Base-by-base conservation (phyloP, 805 yeast genomes). In the Yamadazyma paraphyllophila region DNA sequence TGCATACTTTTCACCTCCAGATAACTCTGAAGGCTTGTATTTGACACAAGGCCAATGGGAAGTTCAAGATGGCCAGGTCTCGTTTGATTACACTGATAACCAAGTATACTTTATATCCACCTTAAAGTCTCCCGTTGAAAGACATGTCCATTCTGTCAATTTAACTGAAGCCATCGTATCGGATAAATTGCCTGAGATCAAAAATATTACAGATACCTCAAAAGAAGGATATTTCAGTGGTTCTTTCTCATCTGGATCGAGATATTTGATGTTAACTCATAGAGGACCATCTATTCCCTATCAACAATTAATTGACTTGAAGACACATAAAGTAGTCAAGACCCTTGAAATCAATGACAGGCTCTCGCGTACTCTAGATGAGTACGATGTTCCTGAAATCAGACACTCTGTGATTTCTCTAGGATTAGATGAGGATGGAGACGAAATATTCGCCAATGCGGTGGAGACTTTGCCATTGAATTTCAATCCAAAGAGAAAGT, bases 41-140 rank as follows among this genome's bases (percentile, higher is more conserved):
- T 61, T 85, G 16, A 74, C 96, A 6, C 47, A 54, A 1, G 99
- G 99, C 6, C 66, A 76, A 0, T 94, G 96, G 96, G 99, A 94
- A 63, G 96, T 94, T n/a, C 85, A 79, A 24, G 77, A 53, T 37
- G 66, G 76, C 7, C 91, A 88, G 1, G 81, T 85, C 2, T 69
- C 83, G 2, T 82, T 69, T 56, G 81, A 82, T 47, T 55, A 62
- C 33, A 71, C 63, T n/a, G 64, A 62, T 2, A 69, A 78, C 44
- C 60, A 63, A 5, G 63, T 86, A 2, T 83, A 76, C 55, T 94
- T 82, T 61, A 59, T 82, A 7, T 83, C 92, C 4, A 88, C 98
- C 0, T 78, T 80, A 58, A 81, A 81, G 51, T 81, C 91, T 1
- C 82, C 97, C 0, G 80, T 81, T 15, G 96, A 94, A 62, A 77